A percentile compares a stretch with the other conserved stretches of the same genome.
Conservation (phyloP, 2,329 filamentous ascomycete species). For the Aureobasidium sp. region DNA sequence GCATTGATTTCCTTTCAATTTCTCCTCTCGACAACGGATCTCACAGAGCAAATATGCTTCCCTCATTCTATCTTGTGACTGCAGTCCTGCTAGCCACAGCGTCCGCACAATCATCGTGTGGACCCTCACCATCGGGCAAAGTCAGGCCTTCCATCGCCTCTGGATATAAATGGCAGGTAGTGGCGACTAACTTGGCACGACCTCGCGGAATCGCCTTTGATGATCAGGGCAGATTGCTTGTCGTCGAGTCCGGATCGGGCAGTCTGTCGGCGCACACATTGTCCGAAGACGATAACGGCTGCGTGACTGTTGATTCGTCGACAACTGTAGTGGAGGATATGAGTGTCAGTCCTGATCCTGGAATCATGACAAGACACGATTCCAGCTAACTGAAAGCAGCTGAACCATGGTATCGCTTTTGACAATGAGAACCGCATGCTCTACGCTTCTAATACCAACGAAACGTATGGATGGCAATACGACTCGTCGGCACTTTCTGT, state of each 20-base stretch:
- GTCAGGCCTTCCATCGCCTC: conserved; percentile 31
- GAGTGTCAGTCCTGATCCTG: neutral
- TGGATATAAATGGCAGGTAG: conserved; percentile 36
- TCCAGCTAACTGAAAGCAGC: neutral
- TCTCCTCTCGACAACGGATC: neutral
- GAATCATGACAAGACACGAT: neutral
- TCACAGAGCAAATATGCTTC: neutral
- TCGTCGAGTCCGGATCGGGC: conserved; percentile 32
- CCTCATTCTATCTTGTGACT: neutral
- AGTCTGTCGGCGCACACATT: conserved; percentile 32
- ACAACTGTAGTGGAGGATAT: neutral
- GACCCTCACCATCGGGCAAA: neutral
- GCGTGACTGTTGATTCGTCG: conserved; percentile 10
- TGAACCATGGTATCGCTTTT: conserved; percentile 43
- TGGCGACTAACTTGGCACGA: conserved; percentile 36
- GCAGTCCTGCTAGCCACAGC: neutral
- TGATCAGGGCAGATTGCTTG: conserved; percentile 38
- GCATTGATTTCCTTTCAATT: neutral
- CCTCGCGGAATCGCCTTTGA: conserved; percentile 43
- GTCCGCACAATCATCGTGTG: neutral
- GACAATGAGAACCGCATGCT: conserved; percentile 21
- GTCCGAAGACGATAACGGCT: conserved; percentile 9
- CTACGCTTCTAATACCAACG: conserved; percentile 47
- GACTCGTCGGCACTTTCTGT: conserved; percentile 38
- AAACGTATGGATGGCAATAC: conserved; percentile 52